Base-by-base conservation (phyloP, 108 stramenopile genomes). In the Nitzschia sp. region DNA sequence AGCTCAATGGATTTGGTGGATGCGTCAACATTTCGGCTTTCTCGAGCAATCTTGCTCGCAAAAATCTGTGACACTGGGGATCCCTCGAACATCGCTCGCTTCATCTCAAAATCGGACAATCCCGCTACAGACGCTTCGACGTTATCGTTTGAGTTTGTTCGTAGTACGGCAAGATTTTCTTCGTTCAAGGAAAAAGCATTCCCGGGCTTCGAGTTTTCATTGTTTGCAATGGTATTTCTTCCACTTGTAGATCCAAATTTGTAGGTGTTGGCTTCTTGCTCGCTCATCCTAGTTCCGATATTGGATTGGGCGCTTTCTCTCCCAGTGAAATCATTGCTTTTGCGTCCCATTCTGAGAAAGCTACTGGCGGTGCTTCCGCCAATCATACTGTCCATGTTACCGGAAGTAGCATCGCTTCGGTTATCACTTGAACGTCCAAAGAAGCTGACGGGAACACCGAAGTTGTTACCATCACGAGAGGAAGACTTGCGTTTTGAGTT, bases 361-460 rank as follows among this genome's bases (percentile, higher is more conserved):
- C 67, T 75, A 23, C 74, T 75, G 0, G 60, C 59, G 55, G 66
- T 66, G 32, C 74, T 75, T 23, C 58, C 74, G 0, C 58, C 60
- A 2, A 62, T 42, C 24, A 72, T 61, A 32, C 74, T 75, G 4
- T 59, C 66, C 59, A 75, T 68, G 21, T 68, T 57, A 24, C 47
- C 29, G 9, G 35, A 59, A 1, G 33, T 59, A 19, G 57, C 64
- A 21, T 49, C 74, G 54, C 66, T 68, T 30, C n/a, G 47, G 9
- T 25, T 21, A 1, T 62, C 59, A 46, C 35, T 54, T 17, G 23
- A 21, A 8, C 64, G 57, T 42, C 62, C 63, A 55, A 75, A 75
- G 56, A 75, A 75, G 31, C 67, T 68, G 2, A 68, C 45, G 0
- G 74, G 74, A 18, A 75, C 48, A 24, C 54, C 60, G 19, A 74